These are phyloP conservation scores for Venturia oleaginea DNA, from an alignment of 2,329 filamentous ascomycete genomes.

Conservation along the genomic window DNA sequence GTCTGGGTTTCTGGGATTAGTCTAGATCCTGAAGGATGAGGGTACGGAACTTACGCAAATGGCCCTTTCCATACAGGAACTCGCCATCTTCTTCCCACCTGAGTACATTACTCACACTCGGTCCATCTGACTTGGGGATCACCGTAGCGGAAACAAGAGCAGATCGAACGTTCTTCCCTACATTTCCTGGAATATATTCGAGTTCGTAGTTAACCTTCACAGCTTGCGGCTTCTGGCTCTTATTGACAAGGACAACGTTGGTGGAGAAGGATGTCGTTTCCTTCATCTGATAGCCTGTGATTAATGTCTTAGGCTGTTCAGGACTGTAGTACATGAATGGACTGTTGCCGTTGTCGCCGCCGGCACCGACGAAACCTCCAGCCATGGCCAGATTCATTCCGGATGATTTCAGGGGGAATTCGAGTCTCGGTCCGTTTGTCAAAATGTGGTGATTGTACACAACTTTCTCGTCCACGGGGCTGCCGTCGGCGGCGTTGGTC, in stretches of 20 bases:
- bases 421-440: neutral
- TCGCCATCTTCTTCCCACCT: neutral
- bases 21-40: neutral
- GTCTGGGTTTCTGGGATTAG: neutral
- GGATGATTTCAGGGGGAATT: neutral
- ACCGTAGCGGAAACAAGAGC: neutral
- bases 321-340: neutral
- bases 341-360: slow-evolving; percentile 10
- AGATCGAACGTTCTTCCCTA: neutral
- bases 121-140: neutral
- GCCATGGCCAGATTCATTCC: neutral
- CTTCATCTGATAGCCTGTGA: neutral
- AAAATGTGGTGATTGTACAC: slow-evolving; percentile 11
- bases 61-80: slow-evolving; percentile 3
- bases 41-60: neutral
- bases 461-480: neutral
- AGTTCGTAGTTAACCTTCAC: slow-evolving; percentile 10
- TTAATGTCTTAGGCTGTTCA: neutral
- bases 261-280: neutral
- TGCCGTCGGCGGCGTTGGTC: neutral
- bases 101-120: neutral
- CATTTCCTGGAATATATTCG: neutral
- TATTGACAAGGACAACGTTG: slow-evolving; percentile 7
- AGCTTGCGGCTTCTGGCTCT: neutral
- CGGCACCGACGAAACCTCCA: slow-evolving; percentile 10